A percentile compares a stretch with the other conserved stretches of the same genome.
Conservation (phyloP, 257 asterid genomes). For the Jacaranda mimosifolia region DNA sequence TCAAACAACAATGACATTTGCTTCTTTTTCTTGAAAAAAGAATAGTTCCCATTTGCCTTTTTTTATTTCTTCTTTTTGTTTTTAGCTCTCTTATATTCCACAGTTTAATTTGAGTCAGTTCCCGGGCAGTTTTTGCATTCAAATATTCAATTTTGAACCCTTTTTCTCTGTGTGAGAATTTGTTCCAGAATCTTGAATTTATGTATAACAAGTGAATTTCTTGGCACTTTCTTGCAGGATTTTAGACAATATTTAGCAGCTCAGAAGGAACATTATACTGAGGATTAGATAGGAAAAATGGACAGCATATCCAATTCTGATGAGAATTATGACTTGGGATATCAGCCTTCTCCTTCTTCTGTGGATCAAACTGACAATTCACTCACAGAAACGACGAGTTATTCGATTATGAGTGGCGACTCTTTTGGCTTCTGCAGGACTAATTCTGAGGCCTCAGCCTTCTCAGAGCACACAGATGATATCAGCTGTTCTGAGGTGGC, state of each 20-base stretch:
- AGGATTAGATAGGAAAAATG: conserved; percentile 38
- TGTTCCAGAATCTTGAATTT: conserved; percentile 39
- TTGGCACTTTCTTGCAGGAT: conserved; percentile 6
- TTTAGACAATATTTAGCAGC: not conserved
- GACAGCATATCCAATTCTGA: conserved; percentile 54
- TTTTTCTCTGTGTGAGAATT: conserved; percentile 16
- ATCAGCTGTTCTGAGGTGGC: conserved; percentile 61
- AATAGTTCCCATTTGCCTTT: not conserved
- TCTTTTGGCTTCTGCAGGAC: conserved; percentile 77
- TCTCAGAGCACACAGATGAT: conserved; percentile 71
- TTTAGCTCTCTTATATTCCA: not conserved
- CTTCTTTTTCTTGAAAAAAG: conserved; percentile 38
- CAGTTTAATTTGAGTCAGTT: conserved; percentile 28
- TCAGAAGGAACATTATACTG: not conserved
- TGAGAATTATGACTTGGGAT: conserved; percentile 64
- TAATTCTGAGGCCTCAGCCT: conserved; percentile 70
- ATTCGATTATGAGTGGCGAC: conserved; percentile 53
- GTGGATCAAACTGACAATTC: conserved; percentile 65
- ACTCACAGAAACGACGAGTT: conserved; percentile 50
- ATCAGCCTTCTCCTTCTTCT: conserved; percentile 60
- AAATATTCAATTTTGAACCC: conserved; percentile 39
- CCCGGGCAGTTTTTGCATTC: conserved; percentile 53
- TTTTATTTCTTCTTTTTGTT: not conserved
- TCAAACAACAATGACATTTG: conserved; percentile 50
- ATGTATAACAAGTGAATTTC: conserved; percentile 34